These are phyloP conservation scores for Pistacia vera DNA, from an alignment of 345 rosid genomes.

Conservation along the genomic window DNA sequence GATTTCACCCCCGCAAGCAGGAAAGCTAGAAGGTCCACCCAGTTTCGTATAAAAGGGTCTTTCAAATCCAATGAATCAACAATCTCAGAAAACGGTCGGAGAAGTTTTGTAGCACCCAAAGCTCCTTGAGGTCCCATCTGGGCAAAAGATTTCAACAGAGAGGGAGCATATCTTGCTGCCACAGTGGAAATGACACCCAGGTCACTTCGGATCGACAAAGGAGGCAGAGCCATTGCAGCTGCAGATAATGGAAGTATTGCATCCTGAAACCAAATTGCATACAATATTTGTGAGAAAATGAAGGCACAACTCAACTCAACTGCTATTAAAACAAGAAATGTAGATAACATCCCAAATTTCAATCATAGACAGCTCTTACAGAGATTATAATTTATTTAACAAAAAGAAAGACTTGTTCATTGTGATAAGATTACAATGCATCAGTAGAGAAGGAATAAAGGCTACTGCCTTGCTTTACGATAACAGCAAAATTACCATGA, in stretches of 20 bases:
- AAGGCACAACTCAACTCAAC: not conserved
- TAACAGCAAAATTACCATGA: not conserved
- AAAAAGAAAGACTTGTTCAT: too few relatives aligned
- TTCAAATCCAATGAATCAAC: constrained; percentile 73
- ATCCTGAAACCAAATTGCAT: constrained; percentile 53
- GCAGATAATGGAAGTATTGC: constrained; percentile 87
- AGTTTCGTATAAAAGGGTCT: constrained; percentile 86
- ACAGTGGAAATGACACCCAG: constrained; percentile 85
- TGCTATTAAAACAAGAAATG: not conserved
- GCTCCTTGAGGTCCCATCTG: constrained; percentile 93
- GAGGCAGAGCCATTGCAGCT: constrained; percentile 94
- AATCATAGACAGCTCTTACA: not conserved
- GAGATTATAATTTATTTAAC: not conserved
- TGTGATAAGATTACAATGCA: not conserved
- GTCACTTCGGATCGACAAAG: constrained; percentile 84
- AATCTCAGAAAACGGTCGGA: constrained; percentile 84
- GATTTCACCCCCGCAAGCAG: constrained; percentile 98
- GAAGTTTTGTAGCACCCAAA: constrained; percentile 80
- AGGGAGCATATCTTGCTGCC: constrained; percentile 89
- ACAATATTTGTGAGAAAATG: constrained; percentile 12
- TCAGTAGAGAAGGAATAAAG: not conserved
- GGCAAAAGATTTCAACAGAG: constrained; percentile 71
- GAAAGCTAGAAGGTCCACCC: constrained; percentile 94
- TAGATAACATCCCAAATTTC: not conserved
- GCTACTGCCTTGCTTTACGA: not conserved